Evolutionary conservation across 1,139 yeast species (phyloP).

Genomic region (Groenewaldozyma auringiensis): DNA sequence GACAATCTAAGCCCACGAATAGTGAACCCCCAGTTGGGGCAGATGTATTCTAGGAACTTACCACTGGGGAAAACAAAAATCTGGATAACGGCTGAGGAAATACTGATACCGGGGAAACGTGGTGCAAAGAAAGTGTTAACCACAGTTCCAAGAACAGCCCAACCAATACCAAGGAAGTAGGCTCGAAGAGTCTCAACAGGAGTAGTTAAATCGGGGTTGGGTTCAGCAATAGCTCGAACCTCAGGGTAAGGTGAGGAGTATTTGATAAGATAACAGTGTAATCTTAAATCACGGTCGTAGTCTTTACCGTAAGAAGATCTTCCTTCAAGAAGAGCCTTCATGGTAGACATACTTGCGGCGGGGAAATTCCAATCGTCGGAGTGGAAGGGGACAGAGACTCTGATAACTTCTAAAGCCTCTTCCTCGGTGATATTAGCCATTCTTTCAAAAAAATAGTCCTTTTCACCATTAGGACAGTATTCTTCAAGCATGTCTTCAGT

Average conservation of each 20-base stretch:
- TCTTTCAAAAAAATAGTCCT: background rate
- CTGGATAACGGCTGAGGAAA: conserved; percentile 46
- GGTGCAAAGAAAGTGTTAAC: conserved; percentile 52
- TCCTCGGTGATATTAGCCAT: conserved; percentile 27
- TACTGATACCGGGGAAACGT: conserved; percentile 44
- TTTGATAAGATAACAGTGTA: conserved; percentile 40
- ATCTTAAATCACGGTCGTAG: conserved; percentile 24
- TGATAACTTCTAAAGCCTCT: conserved; percentile 38
- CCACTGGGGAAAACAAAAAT: conserved; percentile 55
- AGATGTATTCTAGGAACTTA: conserved; percentile 21
- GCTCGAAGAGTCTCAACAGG: conserved; percentile 53
- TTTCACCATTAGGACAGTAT: background rate
- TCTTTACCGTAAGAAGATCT: conserved; percentile 11
- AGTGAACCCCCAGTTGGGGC: conserved; percentile 46
- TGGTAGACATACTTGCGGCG: conserved; percentile 29
- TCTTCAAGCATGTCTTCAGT: background rate
- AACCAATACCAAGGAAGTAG: conserved; percentile 46
- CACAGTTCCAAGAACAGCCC: conserved; percentile 50
- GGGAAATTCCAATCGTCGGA: conserved; percentile 46
- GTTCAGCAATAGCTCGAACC: conserved; percentile 51
- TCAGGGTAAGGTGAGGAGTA: conserved; percentile 51
- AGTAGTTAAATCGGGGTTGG: conserved; percentile 42
- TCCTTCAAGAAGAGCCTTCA: conserved; percentile 22
- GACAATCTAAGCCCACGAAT: conserved; percentile 35
- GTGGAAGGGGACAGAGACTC: conserved; percentile 36